phyloP scores from a whole-genome alignment of 176 grass and related monocot species.

The bread wheat (Triticum aestivum) region DNA sequence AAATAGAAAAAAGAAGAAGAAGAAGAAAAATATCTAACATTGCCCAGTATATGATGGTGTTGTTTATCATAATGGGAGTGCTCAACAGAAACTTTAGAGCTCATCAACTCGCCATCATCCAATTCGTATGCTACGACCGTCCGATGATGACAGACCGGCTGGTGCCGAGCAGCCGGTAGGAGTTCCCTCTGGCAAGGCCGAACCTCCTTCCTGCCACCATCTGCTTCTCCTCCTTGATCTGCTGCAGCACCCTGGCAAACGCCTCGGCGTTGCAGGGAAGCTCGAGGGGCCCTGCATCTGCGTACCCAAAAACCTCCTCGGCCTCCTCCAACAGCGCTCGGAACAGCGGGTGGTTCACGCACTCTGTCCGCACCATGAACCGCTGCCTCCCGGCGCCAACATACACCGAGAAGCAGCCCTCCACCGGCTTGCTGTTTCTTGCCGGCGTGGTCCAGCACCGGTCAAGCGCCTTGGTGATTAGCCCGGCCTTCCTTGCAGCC shows the following conservation, averaged over 20 bases:
- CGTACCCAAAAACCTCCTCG: slow-evolving; percentile 41
- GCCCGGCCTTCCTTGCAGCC: slow-evolving; percentile 3
- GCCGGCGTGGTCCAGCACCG: slow-evolving; percentile 32
- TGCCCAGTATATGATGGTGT: neutral
- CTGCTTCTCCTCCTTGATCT: slow-evolving; percentile 45
- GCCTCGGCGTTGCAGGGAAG: slow-evolving; percentile 40
- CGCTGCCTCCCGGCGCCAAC: slow-evolving; percentile 47
- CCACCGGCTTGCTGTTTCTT: neutral
- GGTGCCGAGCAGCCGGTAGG: slow-evolving; percentile 27
- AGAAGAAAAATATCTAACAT: neutral
- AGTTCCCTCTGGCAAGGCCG: slow-evolving; percentile 10
- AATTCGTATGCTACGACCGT: slow-evolving; percentile 2
- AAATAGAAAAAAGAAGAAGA: neutral
- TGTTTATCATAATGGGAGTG: neutral
- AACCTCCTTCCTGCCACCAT: neutral
- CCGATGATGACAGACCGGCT: neutral
- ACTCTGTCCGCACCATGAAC: slow-evolving; percentile 55
- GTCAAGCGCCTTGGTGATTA: slow-evolving; percentile 46
- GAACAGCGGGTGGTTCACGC: slow-evolving; percentile 61
- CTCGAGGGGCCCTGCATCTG: slow-evolving; percentile 40
- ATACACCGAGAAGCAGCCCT: slow-evolving; percentile 51
- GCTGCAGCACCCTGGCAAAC: slow-evolving; percentile 35
- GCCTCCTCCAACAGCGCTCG: slow-evolving; percentile 53
- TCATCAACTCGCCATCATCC: neutral
- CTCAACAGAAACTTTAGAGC: slow-evolving; percentile 10